Evolutionary conservation across 2,329 filamentous ascomycete genomes (phyloP).

Genomic region (Fusarium piperis): DNA sequence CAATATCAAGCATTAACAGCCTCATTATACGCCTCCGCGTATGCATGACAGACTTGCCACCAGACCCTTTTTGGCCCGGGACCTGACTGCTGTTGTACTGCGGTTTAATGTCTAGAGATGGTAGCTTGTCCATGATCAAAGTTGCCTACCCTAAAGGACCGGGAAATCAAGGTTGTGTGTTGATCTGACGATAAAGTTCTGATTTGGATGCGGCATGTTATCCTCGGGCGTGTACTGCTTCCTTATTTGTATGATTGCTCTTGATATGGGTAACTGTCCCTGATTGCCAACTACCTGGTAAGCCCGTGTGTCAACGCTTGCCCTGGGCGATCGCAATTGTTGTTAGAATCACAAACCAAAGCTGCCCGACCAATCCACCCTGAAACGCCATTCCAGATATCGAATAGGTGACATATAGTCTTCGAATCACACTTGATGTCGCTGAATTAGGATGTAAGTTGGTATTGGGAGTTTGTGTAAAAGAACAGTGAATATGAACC

Average conservation of each 20-base stretch:
- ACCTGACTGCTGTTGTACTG: conserved; percentile 1
- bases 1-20: background rate
- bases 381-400: background rate
- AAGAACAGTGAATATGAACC: background rate
- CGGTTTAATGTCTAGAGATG: background rate
- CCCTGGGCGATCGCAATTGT: background rate
- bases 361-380: background rate
- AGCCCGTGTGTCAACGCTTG: background rate
- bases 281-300: background rate
- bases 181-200: background rate
- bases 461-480: background rate
- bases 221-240: background rate
- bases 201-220: too few relatives aligned
- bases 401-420: background rate
- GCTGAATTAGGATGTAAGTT: background rate
- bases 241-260: background rate
- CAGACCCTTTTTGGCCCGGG: background rate
- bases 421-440: background rate
- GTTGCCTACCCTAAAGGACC: background rate
- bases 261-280: background rate
- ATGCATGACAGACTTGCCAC: conserved; percentile 15
- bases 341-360: background rate
- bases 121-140: background rate
- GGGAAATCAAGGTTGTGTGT: background rate
- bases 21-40: conserved; percentile 7